Conservation (phyloP, 1,139 yeast genomes). For the Kazachstania sp. region DNA sequence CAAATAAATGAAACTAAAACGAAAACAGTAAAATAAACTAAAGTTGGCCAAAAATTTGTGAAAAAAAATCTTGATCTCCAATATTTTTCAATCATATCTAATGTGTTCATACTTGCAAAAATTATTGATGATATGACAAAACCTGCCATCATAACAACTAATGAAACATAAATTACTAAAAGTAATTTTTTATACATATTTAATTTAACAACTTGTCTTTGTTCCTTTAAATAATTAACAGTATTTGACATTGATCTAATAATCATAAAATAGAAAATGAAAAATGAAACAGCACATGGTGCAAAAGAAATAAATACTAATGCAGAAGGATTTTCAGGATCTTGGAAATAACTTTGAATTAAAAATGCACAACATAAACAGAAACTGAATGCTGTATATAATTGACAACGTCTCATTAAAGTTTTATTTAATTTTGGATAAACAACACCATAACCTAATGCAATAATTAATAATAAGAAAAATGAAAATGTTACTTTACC, state of each 20-base stretch:
- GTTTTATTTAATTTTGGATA: conserved; percentile 70
- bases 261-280: conserved; percentile 66
- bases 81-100: conserved; percentile 72
- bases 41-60: conserved; percentile 91
- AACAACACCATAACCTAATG: conserved; percentile 93
- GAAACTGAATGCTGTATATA: conserved; percentile 68
- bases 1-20: conserved; percentile 82
- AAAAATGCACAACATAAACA: conserved; percentile 59
- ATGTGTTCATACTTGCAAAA: conserved; percentile 62
- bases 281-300: conserved; percentile 65
- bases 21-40: conserved; percentile 77
- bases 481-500: conserved; percentile 81
- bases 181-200: conserved; percentile 76
- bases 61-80: conserved; percentile 91
- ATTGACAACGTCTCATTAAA: conserved; percentile 70
- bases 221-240: conserved; percentile 63
- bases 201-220: conserved; percentile 86
- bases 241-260: conserved; percentile 68
- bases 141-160: conserved; percentile 52
- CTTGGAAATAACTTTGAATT: conserved; percentile 54
- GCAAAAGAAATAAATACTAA: conserved; percentile 41
- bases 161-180: conserved; percentile 61
- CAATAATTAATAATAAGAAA: conserved; percentile 74
- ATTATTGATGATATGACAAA: conserved; percentile 63
- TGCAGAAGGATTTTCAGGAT: conserved; percentile 37